Conservation (phyloP, 345 rosid genomes). For the Euphorbia lathyris region DNA sequence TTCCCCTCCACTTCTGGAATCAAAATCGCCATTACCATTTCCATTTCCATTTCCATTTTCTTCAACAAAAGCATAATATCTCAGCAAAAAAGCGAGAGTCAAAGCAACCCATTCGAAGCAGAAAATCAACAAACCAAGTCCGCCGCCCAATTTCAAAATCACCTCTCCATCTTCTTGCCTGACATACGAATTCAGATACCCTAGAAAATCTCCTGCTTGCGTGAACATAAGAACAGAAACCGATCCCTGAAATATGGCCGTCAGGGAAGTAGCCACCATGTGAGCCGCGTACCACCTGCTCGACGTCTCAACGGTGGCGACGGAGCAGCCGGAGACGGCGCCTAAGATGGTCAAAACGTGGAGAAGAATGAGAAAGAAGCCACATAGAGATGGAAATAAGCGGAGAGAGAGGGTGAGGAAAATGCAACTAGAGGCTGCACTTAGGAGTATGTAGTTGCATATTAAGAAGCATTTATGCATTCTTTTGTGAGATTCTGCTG, state of each 20-base stretch:
- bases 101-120: conserved; percentile 81
- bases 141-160: conserved; percentile 83
- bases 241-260: conserved; percentile 93
- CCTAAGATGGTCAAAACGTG: conserved; percentile 56
- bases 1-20: conserved; percentile 37
- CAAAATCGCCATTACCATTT: conserved; percentile 20
- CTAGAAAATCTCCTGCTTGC: conserved; percentile 59
- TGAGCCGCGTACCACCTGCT: conserved; percentile 77
- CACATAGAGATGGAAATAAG: conserved; percentile 63
- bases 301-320: conserved; percentile 43
- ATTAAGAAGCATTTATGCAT: conserved; percentile 28
- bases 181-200: conserved; percentile 72
- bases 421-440: conserved; percentile 41
- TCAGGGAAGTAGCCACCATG: conserved; percentile 77
- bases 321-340: conserved; percentile 70
- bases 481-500: conserved; percentile 21
- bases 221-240: conserved; percentile 76
- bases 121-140: conserved; percentile 62
- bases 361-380: conserved; percentile 58
- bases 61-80: conserved; percentile 65
- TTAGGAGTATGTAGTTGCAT: conserved; percentile 36
- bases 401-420: conserved; percentile 45
- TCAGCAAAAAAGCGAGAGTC: conserved; percentile 75
- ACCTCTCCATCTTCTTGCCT: conserved; percentile 74
- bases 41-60: conserved; percentile 36